A percentile compares a stretch with the other conserved stretches of the same genome.
Conservation (phyloP, 1,284 basidiomycete species). For the Rhodotorula sp. region DNA sequence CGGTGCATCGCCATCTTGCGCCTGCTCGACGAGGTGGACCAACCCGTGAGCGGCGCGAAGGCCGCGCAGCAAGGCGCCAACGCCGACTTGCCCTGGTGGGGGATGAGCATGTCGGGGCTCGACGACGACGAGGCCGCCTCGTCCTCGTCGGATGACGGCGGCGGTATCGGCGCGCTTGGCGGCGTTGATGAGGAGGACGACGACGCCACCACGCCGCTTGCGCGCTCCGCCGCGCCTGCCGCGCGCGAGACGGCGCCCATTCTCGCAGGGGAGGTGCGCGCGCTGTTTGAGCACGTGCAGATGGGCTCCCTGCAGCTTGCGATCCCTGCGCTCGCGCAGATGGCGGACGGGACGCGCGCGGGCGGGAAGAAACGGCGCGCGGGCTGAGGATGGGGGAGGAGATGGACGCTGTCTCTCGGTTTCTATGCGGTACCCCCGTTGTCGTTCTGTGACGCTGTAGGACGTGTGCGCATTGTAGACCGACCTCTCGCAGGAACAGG, state of each 20-base stretch:
- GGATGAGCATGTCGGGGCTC: slow-evolving; percentile 24
- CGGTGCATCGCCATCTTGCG: slow-evolving; percentile 81
- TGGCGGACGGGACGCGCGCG: slow-evolving; percentile 6
- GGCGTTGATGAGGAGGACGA: not conserved
- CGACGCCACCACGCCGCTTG: not conserved
- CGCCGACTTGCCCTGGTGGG: slow-evolving; percentile 34
- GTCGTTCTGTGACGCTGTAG: no score
- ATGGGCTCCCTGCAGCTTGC: slow-evolving; percentile 4
- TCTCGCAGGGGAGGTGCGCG: slow-evolving; percentile 27
- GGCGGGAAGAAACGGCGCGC: not conserved
- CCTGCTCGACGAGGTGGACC: slow-evolving; percentile 73
- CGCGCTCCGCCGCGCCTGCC: not conserved
- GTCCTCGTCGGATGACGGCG: not conserved
- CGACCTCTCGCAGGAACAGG: no score
- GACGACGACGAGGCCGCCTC: slow-evolving; percentile 27
- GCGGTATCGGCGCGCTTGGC: not conserved
- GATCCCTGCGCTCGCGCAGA: not conserved
- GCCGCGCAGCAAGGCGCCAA: slow-evolving; percentile 47
- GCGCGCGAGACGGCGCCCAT: slow-evolving; percentile 6
- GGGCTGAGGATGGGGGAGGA: not conserved
- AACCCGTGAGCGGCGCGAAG: slow-evolving; percentile 58
- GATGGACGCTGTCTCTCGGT: no score
- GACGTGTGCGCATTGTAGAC: no score
- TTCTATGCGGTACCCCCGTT: no score
- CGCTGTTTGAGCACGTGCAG: slow-evolving; percentile 21